Conservation (phyloP, 1,139 yeast species). For the Debaryomyces subglobosus region DNA sequence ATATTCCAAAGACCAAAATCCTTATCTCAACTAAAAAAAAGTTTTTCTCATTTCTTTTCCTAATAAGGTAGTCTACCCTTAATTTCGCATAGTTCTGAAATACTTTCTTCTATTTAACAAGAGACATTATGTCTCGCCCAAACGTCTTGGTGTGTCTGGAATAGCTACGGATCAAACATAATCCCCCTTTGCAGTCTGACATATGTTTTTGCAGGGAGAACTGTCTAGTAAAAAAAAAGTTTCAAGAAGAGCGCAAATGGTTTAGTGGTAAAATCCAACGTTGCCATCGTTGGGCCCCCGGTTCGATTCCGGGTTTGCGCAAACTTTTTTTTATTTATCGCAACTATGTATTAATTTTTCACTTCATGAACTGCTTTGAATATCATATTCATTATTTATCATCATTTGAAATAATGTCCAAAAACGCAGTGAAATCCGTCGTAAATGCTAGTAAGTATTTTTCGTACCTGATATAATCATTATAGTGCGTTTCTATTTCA, state of each 20-base stretch:
- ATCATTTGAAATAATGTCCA: conserved; percentile 28
- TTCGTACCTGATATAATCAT: neutral
- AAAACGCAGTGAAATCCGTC: conserved; percentile 45
- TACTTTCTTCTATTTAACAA: neutral
- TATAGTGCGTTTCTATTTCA: neutral
- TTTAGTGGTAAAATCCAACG: conserved; percentile 20
- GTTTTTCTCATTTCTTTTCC: neutral
- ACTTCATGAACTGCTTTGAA: neutral
- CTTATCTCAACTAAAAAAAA: neutral
- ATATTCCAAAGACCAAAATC: conserved; percentile 1
- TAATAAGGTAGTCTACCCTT: neutral
- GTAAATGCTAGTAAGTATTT: conserved; percentile 46
- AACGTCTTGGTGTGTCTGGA: neutral
- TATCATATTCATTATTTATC: neutral
- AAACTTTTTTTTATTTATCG: conserved; percentile 10
- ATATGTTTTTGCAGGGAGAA: no score
- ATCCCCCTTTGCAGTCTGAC: no score
- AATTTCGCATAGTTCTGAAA: neutral
- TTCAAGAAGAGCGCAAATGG: conserved; percentile 14
- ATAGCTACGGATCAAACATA: neutral
- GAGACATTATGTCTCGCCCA: neutral
- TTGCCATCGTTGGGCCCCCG: conserved; percentile 21
- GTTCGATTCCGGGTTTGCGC: conserved; percentile 21
- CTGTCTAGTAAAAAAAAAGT: no score
- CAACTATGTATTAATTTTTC: neutral